Evolutionary conservation across 2,329 filamentous ascomycete genomes (phyloP), one percentile per base, ranked within the genome.

Genomic region (Fusarium stilboides): DNA sequence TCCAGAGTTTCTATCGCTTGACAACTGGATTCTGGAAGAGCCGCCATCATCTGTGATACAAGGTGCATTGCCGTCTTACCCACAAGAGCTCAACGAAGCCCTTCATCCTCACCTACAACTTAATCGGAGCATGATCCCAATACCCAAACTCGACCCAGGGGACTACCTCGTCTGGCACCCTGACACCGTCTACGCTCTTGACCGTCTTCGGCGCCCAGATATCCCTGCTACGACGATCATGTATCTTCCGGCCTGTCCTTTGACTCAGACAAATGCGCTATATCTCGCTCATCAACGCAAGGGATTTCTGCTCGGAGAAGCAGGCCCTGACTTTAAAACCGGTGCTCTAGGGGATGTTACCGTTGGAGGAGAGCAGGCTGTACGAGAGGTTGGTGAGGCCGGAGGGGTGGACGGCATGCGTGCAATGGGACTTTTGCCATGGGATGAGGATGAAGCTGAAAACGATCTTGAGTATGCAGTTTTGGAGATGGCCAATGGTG

Each of bases 91-190:
- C 65, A 89, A 86, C 57, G 80, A 85, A 3, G 76, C 83, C 6
- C 85, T 91, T 1, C 92, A 94, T 72, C 92, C 92, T 1, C 90
- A 94, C 73, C 85, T 94, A 8, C 81, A 89, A 17, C 85, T 94
- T 7, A 79, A 85, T 34, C 80, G 84, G 26, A 89, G 88, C 5
- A 92, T 94, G 87, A 85, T 93, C 2, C 86, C 89, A 59, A 83
- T 93, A n/a, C 92, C 91, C 0, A 79, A 80, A 6, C 88, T 94
- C n/a, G 79, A 84, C 24, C 91, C 91, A 0, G 92, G 92, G 13
- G 92, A 94, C 77, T 94, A 91, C 72, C 89, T 94, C 3, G 86
- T 88, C 34, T 94, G 91, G 90, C 91, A 93, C 76, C 92, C 89
- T 71, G 89, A 92, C 76, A 82, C 80, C 33, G 87, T 93, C 47